Evolutionary conservation across 306 rosid species (phyloP).

Genomic region (Arachis hypogaea): DNA sequence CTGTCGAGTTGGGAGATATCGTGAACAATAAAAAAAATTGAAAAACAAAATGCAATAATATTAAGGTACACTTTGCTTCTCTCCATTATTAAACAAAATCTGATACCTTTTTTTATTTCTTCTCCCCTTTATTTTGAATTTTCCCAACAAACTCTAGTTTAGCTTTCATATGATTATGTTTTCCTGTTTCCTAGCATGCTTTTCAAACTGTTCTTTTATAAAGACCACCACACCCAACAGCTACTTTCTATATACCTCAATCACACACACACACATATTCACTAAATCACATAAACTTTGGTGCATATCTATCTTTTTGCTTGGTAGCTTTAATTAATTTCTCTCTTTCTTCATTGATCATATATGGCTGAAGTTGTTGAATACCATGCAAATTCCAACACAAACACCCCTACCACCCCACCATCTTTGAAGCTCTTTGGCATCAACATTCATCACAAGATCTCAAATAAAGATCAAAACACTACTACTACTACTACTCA

Average conservation of each 20-base stretch:
- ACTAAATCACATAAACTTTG: neutral
- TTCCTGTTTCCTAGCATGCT: slow-evolving; percentile 13
- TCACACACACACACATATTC: slow-evolving; percentile 10
- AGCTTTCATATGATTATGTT: slow-evolving; percentile 30
- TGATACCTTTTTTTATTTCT: too few species aligned
- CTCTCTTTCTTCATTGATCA: slow-evolving; percentile 7
- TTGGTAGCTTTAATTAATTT: too few species aligned
- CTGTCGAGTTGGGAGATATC: too few species aligned
- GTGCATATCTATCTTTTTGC: neutral
- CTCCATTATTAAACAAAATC: too few species aligned
- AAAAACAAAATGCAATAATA: too few species aligned
- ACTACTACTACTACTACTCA: too few species aligned
- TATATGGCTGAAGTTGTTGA: slow-evolving; percentile 43
- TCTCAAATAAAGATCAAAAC: slow-evolving; percentile 22
- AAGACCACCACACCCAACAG: slow-evolving; percentile 1
- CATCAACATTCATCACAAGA: slow-evolving; percentile 48
- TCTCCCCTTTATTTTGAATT: slow-evolving; percentile 33
- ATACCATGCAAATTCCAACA: slow-evolving; percentile 23
- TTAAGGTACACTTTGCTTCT: too few species aligned
- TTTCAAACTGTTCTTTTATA: slow-evolving; percentile 18
- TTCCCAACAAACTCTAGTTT: slow-evolving; percentile 39
- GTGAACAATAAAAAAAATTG: too few species aligned
- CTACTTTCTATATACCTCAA: slow-evolving; percentile 26
- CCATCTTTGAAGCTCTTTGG: slow-evolving; percentile 57
- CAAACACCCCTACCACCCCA: slow-evolving; percentile 4